These are phyloP conservation scores for Trichosanthes truncata DNA, from an alignment of 306 rosid species.

Conservation along the genomic window DNA sequence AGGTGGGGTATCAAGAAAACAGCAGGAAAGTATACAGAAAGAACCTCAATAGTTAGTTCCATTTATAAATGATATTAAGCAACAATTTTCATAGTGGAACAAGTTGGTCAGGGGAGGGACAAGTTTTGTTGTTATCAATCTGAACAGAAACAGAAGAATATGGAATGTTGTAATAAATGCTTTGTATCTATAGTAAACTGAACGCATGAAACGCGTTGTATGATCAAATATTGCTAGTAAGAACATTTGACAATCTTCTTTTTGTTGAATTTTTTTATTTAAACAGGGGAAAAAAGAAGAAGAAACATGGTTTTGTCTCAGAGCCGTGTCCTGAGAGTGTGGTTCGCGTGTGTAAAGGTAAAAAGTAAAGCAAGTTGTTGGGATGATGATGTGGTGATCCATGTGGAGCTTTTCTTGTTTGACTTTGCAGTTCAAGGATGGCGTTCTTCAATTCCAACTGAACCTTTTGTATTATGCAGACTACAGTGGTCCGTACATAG, in stretches of 20 bases:
- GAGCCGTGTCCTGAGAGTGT: neutral
- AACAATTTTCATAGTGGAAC: neutral
- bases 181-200: neutral
- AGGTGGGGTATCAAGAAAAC: neutral
- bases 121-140: neutral
- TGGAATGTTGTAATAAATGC: neutral
- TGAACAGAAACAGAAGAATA: neutral
- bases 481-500: neutral
- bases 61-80: neutral
- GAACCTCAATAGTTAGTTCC: neutral
- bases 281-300: neutral
- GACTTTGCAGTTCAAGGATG: conserved; percentile 7
- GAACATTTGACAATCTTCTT: conserved; percentile 2
- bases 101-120: neutral
- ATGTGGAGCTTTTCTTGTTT: neutral
- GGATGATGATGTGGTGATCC: neutral
- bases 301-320: neutral
- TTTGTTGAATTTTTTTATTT: neutral
- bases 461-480: neutral
- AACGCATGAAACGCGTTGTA: neutral
- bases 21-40: neutral
- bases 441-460: neutral
- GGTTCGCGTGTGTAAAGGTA: neutral
- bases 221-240: neutral
- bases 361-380: conserved; percentile 1